Evolutionary conservation across 2,329 filamentous ascomycete genomes (phyloP).

Genomic region (Coniochaeta sp.): DNA sequence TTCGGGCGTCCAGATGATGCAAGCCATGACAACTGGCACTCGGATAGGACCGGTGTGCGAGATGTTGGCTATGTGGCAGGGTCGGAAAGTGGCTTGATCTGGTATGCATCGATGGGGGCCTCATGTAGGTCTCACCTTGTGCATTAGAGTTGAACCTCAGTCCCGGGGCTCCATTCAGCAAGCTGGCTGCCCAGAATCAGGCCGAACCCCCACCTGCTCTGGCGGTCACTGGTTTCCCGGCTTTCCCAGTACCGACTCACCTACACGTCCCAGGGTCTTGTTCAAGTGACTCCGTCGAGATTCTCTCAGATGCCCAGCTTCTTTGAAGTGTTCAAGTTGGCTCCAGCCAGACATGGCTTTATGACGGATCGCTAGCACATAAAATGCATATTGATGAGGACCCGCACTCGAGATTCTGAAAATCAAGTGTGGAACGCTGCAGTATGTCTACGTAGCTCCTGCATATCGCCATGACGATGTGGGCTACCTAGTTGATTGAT

Average conservation of each 20-base stretch:
- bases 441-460: not conserved
- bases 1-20: not conserved
- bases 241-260: not conserved
- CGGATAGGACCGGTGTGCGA: not conserved
- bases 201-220: not conserved
- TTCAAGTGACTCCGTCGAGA: no score
- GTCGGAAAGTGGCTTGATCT: not conserved
- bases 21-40: not conserved
- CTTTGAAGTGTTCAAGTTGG: no score
- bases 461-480: not conserved
- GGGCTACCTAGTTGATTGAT: not conserved
- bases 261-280: no score
- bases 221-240: not conserved
- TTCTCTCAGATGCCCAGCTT: no score
- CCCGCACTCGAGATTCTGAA: not conserved
- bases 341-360: not conserved
- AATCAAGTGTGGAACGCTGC: not conserved
- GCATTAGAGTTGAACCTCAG: not conserved
- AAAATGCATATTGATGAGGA: not conserved
- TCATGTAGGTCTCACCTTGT: slow-evolving; percentile 1
- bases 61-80: not conserved
- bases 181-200: not conserved
- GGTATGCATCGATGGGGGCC: not conserved
- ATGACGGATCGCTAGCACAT: no score
- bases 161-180: not conserved